A percentile compares a stretch with the other conserved stretches of the same genome.
Evolutionary conservation across 805 yeast species (phyloP).

Genomic region (Sugiyamaella qingdaonensis): DNA sequence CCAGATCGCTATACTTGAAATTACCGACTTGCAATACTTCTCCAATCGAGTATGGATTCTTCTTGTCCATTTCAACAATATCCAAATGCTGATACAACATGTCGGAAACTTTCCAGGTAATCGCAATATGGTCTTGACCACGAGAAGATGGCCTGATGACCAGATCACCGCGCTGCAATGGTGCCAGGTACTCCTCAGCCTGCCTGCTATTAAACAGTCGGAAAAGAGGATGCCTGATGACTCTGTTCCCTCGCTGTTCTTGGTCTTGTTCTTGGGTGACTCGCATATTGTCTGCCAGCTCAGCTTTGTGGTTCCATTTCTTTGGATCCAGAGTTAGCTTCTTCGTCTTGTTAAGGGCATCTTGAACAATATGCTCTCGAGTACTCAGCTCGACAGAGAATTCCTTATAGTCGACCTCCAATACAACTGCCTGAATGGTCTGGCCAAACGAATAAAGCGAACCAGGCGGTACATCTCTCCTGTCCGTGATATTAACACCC

Average conservation of each 20-base stretch:
- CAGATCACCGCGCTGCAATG: conserved; percentile 83
- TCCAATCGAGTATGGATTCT: conserved; percentile 59
- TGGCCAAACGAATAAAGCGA: conserved; percentile 49
- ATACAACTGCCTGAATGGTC: conserved; percentile 79
- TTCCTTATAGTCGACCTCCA: conserved; percentile 64
- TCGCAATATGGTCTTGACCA: conserved; percentile 82
- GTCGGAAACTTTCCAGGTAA: conserved; percentile 95
- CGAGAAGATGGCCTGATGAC: conserved; percentile 92
- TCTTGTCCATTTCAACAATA: conserved; percentile 69
- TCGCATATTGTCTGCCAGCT: conserved; percentile 54
- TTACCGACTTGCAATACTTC: conserved; percentile 60
- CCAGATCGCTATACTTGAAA: conserved; percentile 76
- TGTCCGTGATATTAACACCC: conserved; percentile 35
- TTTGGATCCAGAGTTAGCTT: conserved; percentile 44
- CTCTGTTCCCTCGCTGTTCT: conserved; percentile 64
- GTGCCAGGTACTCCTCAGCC: conserved; percentile 91
- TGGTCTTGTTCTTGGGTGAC: conserved; percentile 56
- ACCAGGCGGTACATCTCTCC: conserved; percentile 25
- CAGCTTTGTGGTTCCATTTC: conserved; percentile 72
- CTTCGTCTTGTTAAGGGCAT: conserved; percentile 44
- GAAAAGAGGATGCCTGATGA: conserved; percentile 88
- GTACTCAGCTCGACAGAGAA: conserved; percentile 73
- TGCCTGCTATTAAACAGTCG: conserved; percentile 76
- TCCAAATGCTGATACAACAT: conserved; percentile 88
- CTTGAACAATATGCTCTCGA: conserved; percentile 58